Percentiles rank a stretch among this genome's conserved stretches.
Evolutionary conservation across 2,329 filamentous ascomycete species (phyloP).

Genomic region (Fusarium foetens): DNA sequence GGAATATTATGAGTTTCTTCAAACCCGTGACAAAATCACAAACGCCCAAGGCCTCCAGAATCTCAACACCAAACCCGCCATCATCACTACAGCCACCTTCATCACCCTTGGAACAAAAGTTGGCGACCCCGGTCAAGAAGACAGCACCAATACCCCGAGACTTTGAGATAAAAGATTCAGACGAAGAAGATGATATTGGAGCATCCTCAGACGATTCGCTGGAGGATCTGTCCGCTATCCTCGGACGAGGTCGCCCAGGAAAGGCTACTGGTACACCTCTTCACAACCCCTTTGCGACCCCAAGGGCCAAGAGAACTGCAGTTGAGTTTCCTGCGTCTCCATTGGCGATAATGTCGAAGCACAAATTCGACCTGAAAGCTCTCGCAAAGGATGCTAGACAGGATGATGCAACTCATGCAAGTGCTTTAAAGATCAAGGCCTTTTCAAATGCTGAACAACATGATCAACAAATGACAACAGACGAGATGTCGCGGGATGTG

Average conservation of each 20-base stretch:
- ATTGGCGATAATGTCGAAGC: constrained; percentile 62
- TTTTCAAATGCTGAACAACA: constrained; percentile 39
- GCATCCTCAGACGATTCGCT: constrained; percentile 66
- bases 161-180: constrained; percentile 74
- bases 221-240: constrained; percentile 57
- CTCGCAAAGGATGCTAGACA: constrained; percentile 68
- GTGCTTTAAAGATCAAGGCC: constrained; percentile 57
- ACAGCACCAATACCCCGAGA: constrained; percentile 55
- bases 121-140: constrained; percentile 40
- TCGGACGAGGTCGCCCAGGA: constrained; percentile 43
- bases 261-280: constrained; percentile 27
- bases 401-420: constrained; percentile 69
- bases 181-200: constrained; percentile 73
- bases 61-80: constrained; percentile 13
- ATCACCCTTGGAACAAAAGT: constrained; percentile 41
- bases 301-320: constrained; percentile 59
- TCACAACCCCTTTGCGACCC: constrained; percentile 52
- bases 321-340: constrained; percentile 57
- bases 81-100: constrained; percentile 40
- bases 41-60: constrained; percentile 13
- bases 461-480: background rate
- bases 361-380: constrained; percentile 71
- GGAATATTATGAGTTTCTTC: constrained; percentile 54
- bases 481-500: constrained; percentile 37
- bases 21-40: constrained; percentile 43